Evolutionary conservation across 805 yeast species (phyloP).

Genomic region (Grigorovia yakushimaensis): DNA sequence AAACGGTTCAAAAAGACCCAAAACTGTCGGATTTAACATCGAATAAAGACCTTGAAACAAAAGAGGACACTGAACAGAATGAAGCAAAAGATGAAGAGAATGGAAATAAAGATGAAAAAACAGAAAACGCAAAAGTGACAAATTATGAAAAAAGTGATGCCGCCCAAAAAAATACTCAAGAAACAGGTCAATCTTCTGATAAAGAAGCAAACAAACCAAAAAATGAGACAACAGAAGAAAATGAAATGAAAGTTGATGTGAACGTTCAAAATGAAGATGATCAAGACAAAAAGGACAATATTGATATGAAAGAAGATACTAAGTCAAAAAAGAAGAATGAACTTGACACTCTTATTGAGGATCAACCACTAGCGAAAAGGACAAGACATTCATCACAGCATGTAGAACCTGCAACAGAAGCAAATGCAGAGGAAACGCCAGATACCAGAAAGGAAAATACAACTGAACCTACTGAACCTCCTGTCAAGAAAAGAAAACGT

Average conservation of each 20-base stretch:
- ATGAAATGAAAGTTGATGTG: too few relatives aligned
- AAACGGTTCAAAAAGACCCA: conserved; percentile 7
- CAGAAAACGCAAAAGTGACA: conserved; percentile 6
- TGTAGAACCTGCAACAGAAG: neutral
- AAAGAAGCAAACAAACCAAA: too few relatives aligned
- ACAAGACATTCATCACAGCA: conserved; percentile 15
- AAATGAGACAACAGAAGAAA: too few relatives aligned
- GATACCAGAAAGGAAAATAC: conserved; percentile 4
- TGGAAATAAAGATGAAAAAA: conserved; percentile 2
- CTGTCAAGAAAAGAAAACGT: conserved; percentile 1
- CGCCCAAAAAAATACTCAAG: too few relatives aligned
- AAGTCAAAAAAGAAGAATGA: neutral
- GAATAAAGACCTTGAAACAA: too few relatives aligned
- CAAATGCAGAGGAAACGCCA: neutral
- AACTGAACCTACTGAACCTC: neutral
- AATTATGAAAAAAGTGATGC: too few relatives aligned
- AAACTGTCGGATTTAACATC: too few relatives aligned
- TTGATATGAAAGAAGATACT: neutral
- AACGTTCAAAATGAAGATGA: neutral
- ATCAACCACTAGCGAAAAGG: conserved; percentile 17
- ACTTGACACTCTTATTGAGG: neutral
- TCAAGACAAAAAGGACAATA: neutral
- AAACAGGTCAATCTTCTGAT: too few relatives aligned
- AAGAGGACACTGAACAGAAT: conserved; percentile 11
- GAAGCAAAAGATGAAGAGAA: conserved; percentile 5